These are phyloP conservation scores for Globisporangium carolinianum DNA, from an alignment of 352 stramenopile species.

Conservation along the genomic window DNA sequence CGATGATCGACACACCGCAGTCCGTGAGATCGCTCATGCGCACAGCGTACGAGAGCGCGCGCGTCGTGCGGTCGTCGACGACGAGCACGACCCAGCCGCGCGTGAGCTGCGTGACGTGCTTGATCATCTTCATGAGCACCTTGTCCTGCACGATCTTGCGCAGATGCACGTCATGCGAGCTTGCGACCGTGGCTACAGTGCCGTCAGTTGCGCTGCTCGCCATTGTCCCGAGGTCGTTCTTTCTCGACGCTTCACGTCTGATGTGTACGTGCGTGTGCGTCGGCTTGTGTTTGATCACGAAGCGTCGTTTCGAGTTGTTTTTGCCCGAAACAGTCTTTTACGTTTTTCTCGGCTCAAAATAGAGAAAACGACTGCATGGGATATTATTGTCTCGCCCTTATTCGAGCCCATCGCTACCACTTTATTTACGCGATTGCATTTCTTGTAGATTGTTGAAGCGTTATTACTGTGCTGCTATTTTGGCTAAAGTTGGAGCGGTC, in stretches of 20 bases:
- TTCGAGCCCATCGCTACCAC: too few relatives aligned
- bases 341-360: too few relatives aligned
- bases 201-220: not conserved
- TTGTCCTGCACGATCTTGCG: conserved; percentile 78
- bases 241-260: not conserved
- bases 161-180: conserved; percentile 54
- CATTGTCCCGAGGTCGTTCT: not conserved
- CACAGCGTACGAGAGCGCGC: conserved; percentile 91
- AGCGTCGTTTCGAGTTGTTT: too few relatives aligned
- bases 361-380: too few relatives aligned
- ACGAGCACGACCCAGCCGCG: conserved; percentile 91
- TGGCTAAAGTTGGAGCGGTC: too few relatives aligned
- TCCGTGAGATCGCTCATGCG: conserved; percentile 99
- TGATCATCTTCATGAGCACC: conserved; percentile 77
- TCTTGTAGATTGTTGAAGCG: too few relatives aligned
- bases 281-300: not conserved
- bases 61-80: conserved; percentile 91
- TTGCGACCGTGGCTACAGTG: conserved; percentile 20
- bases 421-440: too few relatives aligned
- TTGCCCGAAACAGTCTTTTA: too few relatives aligned
- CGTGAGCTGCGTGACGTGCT: conserved; percentile 69
- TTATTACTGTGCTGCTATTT: too few relatives aligned
- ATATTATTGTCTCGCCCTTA: too few relatives aligned
- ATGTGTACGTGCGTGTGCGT: not conserved
- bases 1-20: conserved; percentile 93